Conservation (phyloP, 345 rosid species). For the Citrus maxima region DNA sequence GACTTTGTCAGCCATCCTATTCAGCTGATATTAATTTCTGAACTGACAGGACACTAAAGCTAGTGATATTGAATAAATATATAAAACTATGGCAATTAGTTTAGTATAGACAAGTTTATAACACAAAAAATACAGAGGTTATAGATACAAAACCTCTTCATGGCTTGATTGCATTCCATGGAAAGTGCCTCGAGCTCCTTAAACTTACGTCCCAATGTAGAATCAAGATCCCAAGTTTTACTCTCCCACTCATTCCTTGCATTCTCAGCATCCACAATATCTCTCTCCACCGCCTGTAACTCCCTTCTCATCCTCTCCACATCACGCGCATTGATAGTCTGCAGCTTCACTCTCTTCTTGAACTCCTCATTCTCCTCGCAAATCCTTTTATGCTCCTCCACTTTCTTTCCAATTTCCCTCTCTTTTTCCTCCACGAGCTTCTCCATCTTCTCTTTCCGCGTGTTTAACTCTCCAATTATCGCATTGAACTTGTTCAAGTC, state of each 20-base stretch:
- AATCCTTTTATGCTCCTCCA: slow-evolving; percentile 54
- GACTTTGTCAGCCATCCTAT: background rate
- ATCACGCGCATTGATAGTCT: slow-evolving; percentile 70
- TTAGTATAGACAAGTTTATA: background rate
- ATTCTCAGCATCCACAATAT: slow-evolving; percentile 55
- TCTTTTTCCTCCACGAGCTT: slow-evolving; percentile 57
- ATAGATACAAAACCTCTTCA: slow-evolving; percentile 45
- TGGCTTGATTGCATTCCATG: slow-evolving; percentile 74
- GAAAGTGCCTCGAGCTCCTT: slow-evolving; percentile 67
- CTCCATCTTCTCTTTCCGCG: slow-evolving; percentile 38
- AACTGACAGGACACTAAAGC: background rate
- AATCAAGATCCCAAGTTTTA: slow-evolving; percentile 74
- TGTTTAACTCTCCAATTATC: slow-evolving; percentile 45
- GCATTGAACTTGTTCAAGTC: slow-evolving; percentile 66
- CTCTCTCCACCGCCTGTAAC: slow-evolving; percentile 82
- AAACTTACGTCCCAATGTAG: slow-evolving; percentile 38
- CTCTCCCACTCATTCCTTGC: slow-evolving; percentile 74
- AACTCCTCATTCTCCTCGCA: slow-evolving; percentile 70
- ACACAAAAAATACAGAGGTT: background rate
- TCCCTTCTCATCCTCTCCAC: slow-evolving; percentile 95
- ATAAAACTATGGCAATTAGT: background rate
- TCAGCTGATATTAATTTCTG: background rate
- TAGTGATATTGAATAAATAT: background rate
- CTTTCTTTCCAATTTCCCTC: slow-evolving; percentile 48
- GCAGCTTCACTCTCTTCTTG: slow-evolving; percentile 65